Evolutionary conservation across 2,329 filamentous ascomycete genomes (phyloP).

Genomic region (Malbranchea cinnamomea): DNA sequence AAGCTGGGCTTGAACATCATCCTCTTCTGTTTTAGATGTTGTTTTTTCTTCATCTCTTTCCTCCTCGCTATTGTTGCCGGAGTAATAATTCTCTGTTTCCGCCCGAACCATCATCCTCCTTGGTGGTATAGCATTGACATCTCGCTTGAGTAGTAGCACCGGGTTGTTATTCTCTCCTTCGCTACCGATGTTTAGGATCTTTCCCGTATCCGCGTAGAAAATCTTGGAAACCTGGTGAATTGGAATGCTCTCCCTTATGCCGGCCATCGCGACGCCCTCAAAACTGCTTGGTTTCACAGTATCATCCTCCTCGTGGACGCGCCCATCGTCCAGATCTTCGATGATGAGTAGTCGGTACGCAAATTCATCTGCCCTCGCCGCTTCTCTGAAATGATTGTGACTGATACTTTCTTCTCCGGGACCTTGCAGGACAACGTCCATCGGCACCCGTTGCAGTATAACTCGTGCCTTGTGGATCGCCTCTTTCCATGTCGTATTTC

Average conservation of each 20-base stretch:
- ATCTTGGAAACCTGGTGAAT: conserved; percentile 73
- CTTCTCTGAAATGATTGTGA: conserved; percentile 19
- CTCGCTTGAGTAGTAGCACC: conserved; percentile 58
- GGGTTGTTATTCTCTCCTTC: conserved; percentile 57
- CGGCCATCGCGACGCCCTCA: conserved; percentile 46
- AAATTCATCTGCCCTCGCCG: conserved; percentile 46
- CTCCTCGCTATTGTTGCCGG: conserved; percentile 16
- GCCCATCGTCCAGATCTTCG: conserved; percentile 63
- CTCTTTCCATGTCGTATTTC: conserved; percentile 80
- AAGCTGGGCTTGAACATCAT: conserved; percentile 28
- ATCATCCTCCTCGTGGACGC: conserved; percentile 51
- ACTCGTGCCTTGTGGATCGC: conserved; percentile 86
- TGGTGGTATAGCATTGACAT: conserved; percentile 48
- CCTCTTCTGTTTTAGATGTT: conserved; percentile 16
- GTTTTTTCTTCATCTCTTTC: conserved; percentile 19
- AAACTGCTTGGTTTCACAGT: conserved; percentile 42
- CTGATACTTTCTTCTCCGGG: conserved; percentile 9
- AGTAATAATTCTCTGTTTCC: conserved; percentile 21
- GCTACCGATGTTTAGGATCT: conserved; percentile 67
- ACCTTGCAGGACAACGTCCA: conserved; percentile 37
- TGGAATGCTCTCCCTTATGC: conserved; percentile 51
- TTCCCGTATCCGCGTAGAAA: conserved; percentile 83
- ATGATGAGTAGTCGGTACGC: conserved; percentile 69
- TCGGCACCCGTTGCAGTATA: conserved; percentile 57
- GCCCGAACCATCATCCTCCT: conserved; percentile 41